These are phyloP conservation scores for Falciphora oryzae DNA, from an alignment of 2,329 filamentous ascomycete genomes.

Conservation along the genomic window DNA sequence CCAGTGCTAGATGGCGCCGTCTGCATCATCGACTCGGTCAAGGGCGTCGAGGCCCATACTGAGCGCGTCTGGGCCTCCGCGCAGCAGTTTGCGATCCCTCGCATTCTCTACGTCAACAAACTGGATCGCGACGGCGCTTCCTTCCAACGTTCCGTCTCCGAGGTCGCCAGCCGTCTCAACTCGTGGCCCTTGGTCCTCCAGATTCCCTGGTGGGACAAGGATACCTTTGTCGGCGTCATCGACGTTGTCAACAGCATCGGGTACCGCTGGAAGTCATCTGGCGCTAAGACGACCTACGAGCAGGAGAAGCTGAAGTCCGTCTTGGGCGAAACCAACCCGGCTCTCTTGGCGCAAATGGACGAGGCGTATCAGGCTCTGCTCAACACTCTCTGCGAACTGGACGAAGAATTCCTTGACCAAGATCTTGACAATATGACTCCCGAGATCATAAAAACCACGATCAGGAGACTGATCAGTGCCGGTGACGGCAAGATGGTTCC, in stretches of 20 bases:
- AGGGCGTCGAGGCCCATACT: constrained; percentile 82
- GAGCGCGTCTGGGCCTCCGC: constrained; percentile 95
- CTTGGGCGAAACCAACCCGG: constrained; percentile 46
- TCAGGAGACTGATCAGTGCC: constrained; percentile 65
- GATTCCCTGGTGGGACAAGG: constrained; percentile 88
- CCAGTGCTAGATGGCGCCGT: constrained; percentile 29
- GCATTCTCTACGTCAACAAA: constrained; percentile 79
- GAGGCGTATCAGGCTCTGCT: constrained; percentile 72
- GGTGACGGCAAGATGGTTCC: constrained; percentile 72
- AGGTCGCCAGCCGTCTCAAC: constrained; percentile 72
- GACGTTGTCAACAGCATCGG: constrained; percentile 74
- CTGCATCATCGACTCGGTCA: constrained; percentile 31
- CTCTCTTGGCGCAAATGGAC: constrained; percentile 62
- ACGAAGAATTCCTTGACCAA: constrained; percentile 77
- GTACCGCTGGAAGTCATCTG: constrained; percentile 60
- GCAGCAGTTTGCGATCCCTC: constrained; percentile 76
- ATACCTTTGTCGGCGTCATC: constrained; percentile 74
- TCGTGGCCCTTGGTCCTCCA: constrained; percentile 90
- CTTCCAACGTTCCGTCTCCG: constrained; percentile 79
- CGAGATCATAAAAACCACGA: constrained; percentile 61
- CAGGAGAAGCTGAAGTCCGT: constrained; percentile 22
- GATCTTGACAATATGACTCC: constrained; percentile 68
- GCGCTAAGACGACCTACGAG: constrained; percentile 25
- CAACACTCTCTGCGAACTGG: constrained; percentile 80
- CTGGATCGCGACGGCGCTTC: constrained; percentile 75